A percentile compares a stretch with the other conserved stretches of the same genome.
These are phyloP conservation scores for Amylocarpus encephaloides DNA, from an alignment of 2,329 filamentous ascomycete species.

Conservation along the genomic window DNA sequence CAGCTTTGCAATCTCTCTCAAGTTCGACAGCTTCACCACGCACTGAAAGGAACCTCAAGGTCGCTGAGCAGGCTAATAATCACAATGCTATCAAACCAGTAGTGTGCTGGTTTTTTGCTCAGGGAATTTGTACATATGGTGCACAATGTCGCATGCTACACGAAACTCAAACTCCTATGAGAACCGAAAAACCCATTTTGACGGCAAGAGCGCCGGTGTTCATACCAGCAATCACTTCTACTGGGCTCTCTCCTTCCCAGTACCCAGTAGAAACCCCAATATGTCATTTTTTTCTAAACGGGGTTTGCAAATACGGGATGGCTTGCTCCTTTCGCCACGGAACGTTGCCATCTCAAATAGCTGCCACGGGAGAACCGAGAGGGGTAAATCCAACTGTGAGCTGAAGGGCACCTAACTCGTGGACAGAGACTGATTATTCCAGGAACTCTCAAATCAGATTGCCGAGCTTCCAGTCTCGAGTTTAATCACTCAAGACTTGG, in stretches of 20 bases:
- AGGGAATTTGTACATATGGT: constrained; percentile 2
- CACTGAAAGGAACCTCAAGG: not conserved
- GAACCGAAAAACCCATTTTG: no score
- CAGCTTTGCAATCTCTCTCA: no score
- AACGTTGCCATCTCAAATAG: not conserved
- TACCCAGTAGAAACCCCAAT: not conserved
- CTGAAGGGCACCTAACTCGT: no score
- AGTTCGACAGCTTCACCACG: not conserved
- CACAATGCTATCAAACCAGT: not conserved
- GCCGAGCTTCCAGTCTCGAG: not conserved
- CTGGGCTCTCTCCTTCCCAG: not conserved
- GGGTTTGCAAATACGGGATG: constrained; percentile 1
- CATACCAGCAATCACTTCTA: not conserved
- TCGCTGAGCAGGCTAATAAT: not conserved
- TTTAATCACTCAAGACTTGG: not conserved
- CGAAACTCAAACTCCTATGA: not conserved
- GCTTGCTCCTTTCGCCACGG: not conserved
- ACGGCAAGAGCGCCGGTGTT: not conserved
- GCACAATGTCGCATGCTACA: not conserved
- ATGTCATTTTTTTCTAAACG: not conserved
- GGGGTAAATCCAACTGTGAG: not conserved
- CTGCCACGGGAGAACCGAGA: not conserved
- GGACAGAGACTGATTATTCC: not conserved
- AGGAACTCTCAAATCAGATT: not conserved
- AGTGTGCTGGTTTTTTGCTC: not conserved